Evolutionary conservation across 768 basidiomycete species (phyloP), one percentile per base, ranked within the genome.

Genomic region (Kwoniella europaea): DNA sequence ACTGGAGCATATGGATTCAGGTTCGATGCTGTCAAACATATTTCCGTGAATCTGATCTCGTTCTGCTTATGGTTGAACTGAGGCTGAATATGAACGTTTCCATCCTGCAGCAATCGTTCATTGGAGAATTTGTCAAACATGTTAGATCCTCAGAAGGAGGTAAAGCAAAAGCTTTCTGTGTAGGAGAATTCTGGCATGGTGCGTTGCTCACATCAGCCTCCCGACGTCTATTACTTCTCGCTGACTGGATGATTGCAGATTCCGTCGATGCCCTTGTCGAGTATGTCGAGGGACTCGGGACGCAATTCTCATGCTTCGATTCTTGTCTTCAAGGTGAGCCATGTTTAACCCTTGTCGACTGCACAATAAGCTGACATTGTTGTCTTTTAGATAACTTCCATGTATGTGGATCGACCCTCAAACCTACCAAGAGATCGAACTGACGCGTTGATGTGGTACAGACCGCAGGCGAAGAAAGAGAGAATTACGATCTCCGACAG

Each of bases 21-120:
- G 60, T 86, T 96, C 35, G 94, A 96, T 79, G 94, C 94, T 18
- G 91, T 94, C 74, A 97, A 96, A 81, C 94, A 97, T 65, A 81
- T 81, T 61, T 81, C 80, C 1, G 77, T 76, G 58, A 63, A 72
- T 66, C 35, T 1, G 27, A 15, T 43, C 7, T 16, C 16, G 16
- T 52, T 35, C 13, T 42, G 4, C 29, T 41, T 15, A 24, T 22
- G 43, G 20, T 42, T 7, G 20, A 41, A 6, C 18, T 24, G 12
- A 43, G 2, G 10, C 18, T 58, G 62, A 61, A 18, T 9, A 46
- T 53, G 13, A 5, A 16, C 6, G 2, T 16, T 15, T 62, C 18
- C 9, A 16, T 67, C 3, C 41, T 22, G 16, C 59, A 90, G 89
- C 50, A 76, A 84, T 55, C 67, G 7, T 85, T 85, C 77, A 82